Conservation (phyloP, 1,284 basidiomycete species). For the Wallemia ichthyophaga region DNA sequence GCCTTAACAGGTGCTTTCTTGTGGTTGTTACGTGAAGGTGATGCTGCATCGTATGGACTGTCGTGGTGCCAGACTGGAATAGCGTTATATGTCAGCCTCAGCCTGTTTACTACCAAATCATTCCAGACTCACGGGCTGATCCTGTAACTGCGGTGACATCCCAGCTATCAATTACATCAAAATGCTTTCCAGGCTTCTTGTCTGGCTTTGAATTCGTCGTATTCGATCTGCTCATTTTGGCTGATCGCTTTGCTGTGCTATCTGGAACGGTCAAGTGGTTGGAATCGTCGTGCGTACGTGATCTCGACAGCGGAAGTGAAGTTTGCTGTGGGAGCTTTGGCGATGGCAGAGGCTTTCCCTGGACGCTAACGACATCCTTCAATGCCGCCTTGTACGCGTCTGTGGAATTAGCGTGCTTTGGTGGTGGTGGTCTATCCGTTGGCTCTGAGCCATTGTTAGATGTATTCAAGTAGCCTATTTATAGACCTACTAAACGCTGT, state of each 20-base stretch:
- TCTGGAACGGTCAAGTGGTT: neutral
- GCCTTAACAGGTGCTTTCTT: constrained; percentile 45
- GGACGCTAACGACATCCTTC: neutral
- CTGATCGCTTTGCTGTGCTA: constrained; percentile 10
- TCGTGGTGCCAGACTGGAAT: constrained; percentile 51
- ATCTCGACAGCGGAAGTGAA: neutral
- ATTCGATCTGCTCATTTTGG: constrained; percentile 24
- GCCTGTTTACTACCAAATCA: too few relatives aligned
- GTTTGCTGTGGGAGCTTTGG: neutral
- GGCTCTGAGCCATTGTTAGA: neutral
- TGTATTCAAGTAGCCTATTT: neutral
- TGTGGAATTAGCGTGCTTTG: neutral
- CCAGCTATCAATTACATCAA: constrained; percentile 33
- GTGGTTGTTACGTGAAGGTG: constrained; percentile 50
- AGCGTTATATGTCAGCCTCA: too few relatives aligned
- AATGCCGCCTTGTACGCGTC: neutral
- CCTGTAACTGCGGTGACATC: constrained; percentile 38
- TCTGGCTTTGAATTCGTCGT: constrained; percentile 14
- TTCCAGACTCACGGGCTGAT: constrained; percentile 2
- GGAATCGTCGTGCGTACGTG: constrained; percentile 6
- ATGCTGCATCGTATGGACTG: constrained; percentile 59
- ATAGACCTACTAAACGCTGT: neutral
- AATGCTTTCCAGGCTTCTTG: constrained; percentile 38
- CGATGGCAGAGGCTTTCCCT: neutral
- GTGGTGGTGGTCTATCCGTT: neutral